These are phyloP conservation scores for Paracorniculantispora psalliotae DNA, from an alignment of 2,329 filamentous ascomycete genomes.

Conservation along the genomic window DNA sequence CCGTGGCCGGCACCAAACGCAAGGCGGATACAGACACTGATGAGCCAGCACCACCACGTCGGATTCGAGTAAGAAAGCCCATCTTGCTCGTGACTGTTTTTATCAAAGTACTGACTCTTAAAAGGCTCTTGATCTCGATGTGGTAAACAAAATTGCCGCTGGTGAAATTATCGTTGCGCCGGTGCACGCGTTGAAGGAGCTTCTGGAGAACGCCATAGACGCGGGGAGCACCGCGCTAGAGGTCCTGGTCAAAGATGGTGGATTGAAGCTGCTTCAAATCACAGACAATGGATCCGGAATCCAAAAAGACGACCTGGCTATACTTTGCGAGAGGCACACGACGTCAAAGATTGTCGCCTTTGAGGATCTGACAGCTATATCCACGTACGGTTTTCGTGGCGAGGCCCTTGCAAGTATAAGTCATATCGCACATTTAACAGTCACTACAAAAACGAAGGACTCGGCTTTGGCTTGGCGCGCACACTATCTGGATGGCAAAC, in stretches of 20 bases:
- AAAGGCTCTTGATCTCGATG: slow-evolving; percentile 80
- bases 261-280: slow-evolving; percentile 90
- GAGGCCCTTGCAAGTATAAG: slow-evolving; percentile 97
- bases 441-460: slow-evolving; percentile 88
- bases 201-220: slow-evolving; percentile 96
- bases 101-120: slow-evolving; percentile 1
- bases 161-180: slow-evolving; percentile 98
- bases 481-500: slow-evolving; percentile 76
- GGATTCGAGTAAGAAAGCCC: slow-evolving; percentile 42
- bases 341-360: slow-evolving; percentile 94
- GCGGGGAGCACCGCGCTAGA: slow-evolving; percentile 91
- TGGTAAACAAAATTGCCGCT: slow-evolving; percentile 97
- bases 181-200: slow-evolving; percentile 90
- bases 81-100: neutral
- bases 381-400: slow-evolving; percentile 95
- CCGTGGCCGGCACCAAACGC: slow-evolving; percentile 42
- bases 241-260: slow-evolving; percentile 89
- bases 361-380: slow-evolving; percentile 84
- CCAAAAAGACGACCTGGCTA: slow-evolving; percentile 86
- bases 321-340: slow-evolving; percentile 92
- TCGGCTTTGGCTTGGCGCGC: slow-evolving; percentile 88
- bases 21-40: slow-evolving; percentile 39
- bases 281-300: slow-evolving; percentile 97
- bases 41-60: slow-evolving; percentile 37
- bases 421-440: slow-evolving; percentile 91